Evolutionary conservation across 2,329 filamentous ascomycete genomes (phyloP).

Genomic region (Diaporthe longicolla): DNA sequence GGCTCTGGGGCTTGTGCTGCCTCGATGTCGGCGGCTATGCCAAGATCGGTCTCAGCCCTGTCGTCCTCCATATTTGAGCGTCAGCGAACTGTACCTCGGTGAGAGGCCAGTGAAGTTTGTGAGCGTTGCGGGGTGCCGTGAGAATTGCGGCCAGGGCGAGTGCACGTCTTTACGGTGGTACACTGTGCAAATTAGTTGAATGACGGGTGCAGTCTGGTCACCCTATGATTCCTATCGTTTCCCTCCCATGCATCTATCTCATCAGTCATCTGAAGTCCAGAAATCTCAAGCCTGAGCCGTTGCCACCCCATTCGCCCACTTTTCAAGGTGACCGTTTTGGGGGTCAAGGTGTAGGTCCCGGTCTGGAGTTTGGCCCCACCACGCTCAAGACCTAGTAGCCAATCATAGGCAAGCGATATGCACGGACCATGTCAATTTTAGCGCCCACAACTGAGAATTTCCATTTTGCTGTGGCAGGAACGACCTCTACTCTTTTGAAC

Average conservation of each 20-base stretch:
- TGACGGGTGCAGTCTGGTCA: neutral
- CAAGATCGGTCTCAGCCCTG: slow-evolving; percentile 77
- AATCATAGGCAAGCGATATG: neutral
- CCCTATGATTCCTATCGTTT: neutral
- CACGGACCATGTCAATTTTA: slow-evolving; percentile 42
- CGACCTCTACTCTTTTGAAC: slow-evolving; percentile 34
- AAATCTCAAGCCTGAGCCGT: slow-evolving; percentile 19
- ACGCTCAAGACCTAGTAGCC: neutral
- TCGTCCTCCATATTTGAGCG: slow-evolving; percentile 78
- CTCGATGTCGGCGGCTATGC: slow-evolving; percentile 77
- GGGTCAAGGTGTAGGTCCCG: neutral
- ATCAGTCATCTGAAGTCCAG: neutral
- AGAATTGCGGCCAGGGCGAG: neutral
- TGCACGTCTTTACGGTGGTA: neutral
- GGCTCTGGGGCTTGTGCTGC: slow-evolving; percentile 59
- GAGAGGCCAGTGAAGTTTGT: neutral
- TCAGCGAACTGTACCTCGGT: neutral
- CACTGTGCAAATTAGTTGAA: neutral
- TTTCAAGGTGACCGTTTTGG: slow-evolving; percentile 26
- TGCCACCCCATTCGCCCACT: neutral
- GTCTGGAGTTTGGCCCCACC: slow-evolving; percentile 9
- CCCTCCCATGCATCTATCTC: neutral
- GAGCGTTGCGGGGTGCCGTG: neutral
- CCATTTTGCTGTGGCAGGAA: slow-evolving; percentile 38
- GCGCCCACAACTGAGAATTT: slow-evolving; percentile 42